Evolutionary conservation across 495 filamentous ascomycete species (phyloP), one percentile per base, ranked within the genome.

Genomic region (Penicillium ucsense): DNA sequence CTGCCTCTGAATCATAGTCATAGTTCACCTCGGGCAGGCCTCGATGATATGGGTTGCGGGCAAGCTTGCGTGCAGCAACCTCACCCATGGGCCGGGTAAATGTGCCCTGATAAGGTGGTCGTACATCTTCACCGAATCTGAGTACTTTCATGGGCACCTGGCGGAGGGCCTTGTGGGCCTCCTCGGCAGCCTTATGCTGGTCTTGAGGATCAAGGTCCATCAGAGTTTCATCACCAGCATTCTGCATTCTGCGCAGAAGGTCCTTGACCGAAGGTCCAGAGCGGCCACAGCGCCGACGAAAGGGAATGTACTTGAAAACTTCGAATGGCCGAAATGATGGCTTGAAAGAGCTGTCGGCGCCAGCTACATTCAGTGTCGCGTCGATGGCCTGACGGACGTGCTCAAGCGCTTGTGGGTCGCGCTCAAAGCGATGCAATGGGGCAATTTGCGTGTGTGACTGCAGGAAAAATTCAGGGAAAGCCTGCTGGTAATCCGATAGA

Each of bases 1-100:
- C 94, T 0, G 85, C 90, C 61, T 99, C 92, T 0, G 90, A 96
- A 57, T 97, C 92, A 56, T 96, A 95, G 51, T 92, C 89, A 62
- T 99, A 97, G 57, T 94, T 73, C n/a, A 81, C 74, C 3, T 84
- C 74, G 3, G 85, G 81, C 5, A 92, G 53, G 6, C 59, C 65
- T 37, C 76, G 78, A 31, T 72, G 60, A 43, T 81, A 80, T 0
- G 92, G 89, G 34, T 83, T 86, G 3, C 85, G 75, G n/a, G 82
- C 80, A 4, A 94, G 57, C 48, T 70, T 81, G 7, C 59, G 54
- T 4, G 83, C 72, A 20, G 76, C 67, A 0, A 50, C 52, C n/a
- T 59, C 56, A 5, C 80, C 68, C 2, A 75, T 64, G 1, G 66
- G 46, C 47, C 72, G 80, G 4, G 87, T 88, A 48, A 81, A 85